A percentile compares a stretch with the other conserved stretches of the same genome.
These are phyloP conservation scores for Neurospora sp. DNA, from an alignment of 495 filamentous ascomycete species.

Conservation along the genomic window DNA sequence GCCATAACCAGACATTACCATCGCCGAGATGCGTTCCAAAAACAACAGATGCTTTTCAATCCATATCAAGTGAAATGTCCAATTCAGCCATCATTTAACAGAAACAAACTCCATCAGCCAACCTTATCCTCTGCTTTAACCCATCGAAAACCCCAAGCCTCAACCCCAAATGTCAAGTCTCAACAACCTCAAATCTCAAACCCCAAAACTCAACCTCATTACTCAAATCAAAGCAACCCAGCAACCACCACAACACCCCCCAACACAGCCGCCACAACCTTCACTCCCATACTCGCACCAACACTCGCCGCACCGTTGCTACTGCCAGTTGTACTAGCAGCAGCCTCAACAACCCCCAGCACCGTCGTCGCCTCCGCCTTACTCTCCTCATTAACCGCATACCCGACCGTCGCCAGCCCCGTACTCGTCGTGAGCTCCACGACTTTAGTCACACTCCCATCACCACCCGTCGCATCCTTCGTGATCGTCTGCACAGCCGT, in stretches of 20 bases:
- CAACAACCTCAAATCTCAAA: too few relatives aligned
- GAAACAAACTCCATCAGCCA: neutral
- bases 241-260: constrained; percentile 29
- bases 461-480: constrained; percentile 17
- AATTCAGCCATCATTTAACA: too few relatives aligned
- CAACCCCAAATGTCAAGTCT: too few relatives aligned
- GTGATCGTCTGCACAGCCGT: constrained; percentile 29
- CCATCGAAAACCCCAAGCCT: too few relatives aligned
- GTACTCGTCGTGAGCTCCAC: constrained; percentile 26
- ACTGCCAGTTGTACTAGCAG: constrained; percentile 4
- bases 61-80: too few relatives aligned
- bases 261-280: constrained; percentile 28
- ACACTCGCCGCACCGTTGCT: constrained; percentile 4
- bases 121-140: too few relatives aligned
- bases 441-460: constrained; percentile 2
- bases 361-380: neutral
- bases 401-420: constrained; percentile 28
- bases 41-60: too few relatives aligned
- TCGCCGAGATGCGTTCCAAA: too few relatives aligned
- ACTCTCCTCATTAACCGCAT: constrained; percentile 29
- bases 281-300: constrained; percentile 18
- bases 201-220: too few relatives aligned
- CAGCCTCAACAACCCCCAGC: neutral
- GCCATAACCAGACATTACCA: too few relatives aligned
- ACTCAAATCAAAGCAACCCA: constrained; percentile 24